These are phyloP conservation scores for Lantana camara DNA, from an alignment of 257 asterid species.

Conservation along the genomic window DNA sequence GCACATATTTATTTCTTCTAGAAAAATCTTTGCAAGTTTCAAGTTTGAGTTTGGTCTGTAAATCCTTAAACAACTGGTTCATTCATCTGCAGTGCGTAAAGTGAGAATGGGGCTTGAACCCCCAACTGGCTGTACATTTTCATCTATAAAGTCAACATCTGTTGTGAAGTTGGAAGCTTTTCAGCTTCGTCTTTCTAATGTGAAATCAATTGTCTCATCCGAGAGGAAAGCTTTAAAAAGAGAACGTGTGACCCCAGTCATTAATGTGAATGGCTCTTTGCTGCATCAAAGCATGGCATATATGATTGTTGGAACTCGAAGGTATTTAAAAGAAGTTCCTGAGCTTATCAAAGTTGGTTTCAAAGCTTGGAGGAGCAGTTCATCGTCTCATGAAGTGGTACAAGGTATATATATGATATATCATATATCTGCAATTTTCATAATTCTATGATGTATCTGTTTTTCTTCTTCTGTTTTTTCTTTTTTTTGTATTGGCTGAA, in stretches of 20 bases:
- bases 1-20: constrained; percentile 12
- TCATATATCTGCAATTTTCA: constrained; percentile 6
- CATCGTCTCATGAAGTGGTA: constrained; percentile 64
- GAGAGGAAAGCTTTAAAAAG: constrained; percentile 68
- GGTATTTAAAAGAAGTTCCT: constrained; percentile 75
- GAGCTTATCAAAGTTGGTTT: constrained; percentile 71
- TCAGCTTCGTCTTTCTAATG: constrained; percentile 62
- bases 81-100: constrained; percentile 68
- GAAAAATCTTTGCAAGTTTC: constrained; percentile 18
- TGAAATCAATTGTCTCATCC: constrained; percentile 67
- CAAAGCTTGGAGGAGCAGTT: constrained; percentile 67
- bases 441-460: background rate
- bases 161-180: constrained; percentile 61
- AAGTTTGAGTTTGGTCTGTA: constrained; percentile 11
- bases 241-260: constrained; percentile 55
- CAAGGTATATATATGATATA: constrained; percentile 80
- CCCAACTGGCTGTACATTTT: constrained; percentile 79
- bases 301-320: constrained; percentile 66
- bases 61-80: background rate
- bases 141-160: constrained; percentile 68
- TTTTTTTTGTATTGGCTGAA: background rate
- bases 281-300: constrained; percentile 67
- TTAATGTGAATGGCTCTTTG: constrained; percentile 57
- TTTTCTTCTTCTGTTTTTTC: background rate
- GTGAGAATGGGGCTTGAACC: constrained; percentile 90